Evolutionary conservation across 148 eudicot genomes (phyloP), one percentile per base, ranked within the genome.

Genomic region (Silene conica): DNA sequence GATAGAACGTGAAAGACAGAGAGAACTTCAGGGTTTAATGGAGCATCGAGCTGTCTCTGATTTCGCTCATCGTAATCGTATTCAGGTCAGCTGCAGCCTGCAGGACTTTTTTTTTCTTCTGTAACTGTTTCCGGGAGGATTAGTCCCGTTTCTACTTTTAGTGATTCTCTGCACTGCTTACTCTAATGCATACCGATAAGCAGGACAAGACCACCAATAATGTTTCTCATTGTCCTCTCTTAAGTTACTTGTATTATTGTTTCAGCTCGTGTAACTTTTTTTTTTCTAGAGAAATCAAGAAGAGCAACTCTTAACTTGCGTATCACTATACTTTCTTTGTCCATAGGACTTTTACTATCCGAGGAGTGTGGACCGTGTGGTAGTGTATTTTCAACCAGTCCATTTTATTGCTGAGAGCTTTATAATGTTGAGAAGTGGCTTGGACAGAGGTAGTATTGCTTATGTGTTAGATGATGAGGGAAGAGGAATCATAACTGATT

Each of bases 1-100:
- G 84, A 76, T 89, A 74, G 99, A 90, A 73, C 82, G 95, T 71
- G 99, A 96, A 83, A 86, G 99, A 62, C 99, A 92, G 68, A 82
- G 95, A 73, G 99, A 96, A 81, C 97, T 96, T 85, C 85, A 90
- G 81, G 93, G 94, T 73, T 78, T 96, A 76, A 75, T 85, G 86
- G 97, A 96, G 86, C 88, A 86, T 86, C 91, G 99, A 20, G 97
- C 99, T 68, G 99, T 96, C 77, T 86, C 97, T 65, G 95, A 92
- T 77, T 96, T 96, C 77, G 96, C 99, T 59, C 97, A 96, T 84
- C 97, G 99, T 67, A 96, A 87, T 80, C 96, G 97, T 48, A 89
- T 96, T 81, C 99, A 92, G 99, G 99, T 95, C 58, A 73, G 82
- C 76, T 74, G 38, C 34, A 74, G 34, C 34, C 20, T 21, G 25